Percentiles rank a stretch among this genome's conserved stretches.
Conservation (phyloP, 176 grass and related monocot species). For the Oryza longistaminata region DNA sequence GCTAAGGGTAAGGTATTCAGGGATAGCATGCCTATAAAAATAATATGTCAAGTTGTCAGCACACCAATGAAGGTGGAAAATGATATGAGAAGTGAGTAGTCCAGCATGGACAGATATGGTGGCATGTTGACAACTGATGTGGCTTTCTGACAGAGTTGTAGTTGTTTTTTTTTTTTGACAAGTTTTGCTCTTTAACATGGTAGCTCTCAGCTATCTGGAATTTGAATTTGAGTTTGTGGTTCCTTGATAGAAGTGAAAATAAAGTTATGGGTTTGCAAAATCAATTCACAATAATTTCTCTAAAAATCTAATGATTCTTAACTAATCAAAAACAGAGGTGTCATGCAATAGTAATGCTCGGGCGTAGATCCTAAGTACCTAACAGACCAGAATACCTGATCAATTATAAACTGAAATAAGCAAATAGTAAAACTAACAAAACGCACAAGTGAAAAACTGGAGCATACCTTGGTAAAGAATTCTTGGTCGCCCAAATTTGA, state of each 20-base stretch:
- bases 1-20: not conserved
- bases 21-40: not conserved
- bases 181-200: not conserved
- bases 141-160: not conserved
- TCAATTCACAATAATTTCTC: not conserved
- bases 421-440: conserved; percentile 22
- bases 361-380: not conserved
- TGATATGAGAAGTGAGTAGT: not conserved
- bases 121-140: not conserved
- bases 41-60: not conserved
- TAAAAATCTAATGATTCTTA: not conserved
- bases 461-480: conserved; percentile 62
- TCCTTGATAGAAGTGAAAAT: not conserved
- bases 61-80: not conserved
- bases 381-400: not conserved
- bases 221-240: not conserved
- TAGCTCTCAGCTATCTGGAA: not conserved
- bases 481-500: conserved; percentile 76
- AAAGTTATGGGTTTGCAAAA: not conserved
- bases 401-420: not conserved
- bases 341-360: not conserved
- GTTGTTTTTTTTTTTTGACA: not conserved
- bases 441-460: conserved; percentile 20
- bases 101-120: not conserved
- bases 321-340: not conserved